Evolutionary conservation across 306 rosid genomes (phyloP), one percentile per base, ranked within the genome.

Genomic region (Corylus heterophylla): DNA sequence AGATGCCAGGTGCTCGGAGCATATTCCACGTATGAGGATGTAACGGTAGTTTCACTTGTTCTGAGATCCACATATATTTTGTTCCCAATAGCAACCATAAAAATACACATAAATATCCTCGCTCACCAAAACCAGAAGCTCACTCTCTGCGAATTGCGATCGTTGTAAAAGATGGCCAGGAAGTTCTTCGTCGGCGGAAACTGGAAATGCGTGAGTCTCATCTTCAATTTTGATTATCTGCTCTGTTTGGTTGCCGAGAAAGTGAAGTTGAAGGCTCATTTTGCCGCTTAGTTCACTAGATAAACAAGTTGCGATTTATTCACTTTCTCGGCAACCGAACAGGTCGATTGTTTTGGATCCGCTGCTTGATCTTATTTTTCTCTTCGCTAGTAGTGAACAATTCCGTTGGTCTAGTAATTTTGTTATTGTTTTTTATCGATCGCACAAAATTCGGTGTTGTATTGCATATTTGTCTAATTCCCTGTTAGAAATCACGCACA

Each of bases 151-250:
- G 54, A 44, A 2, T 22, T 74, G 49, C 62, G 61, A 79, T 82
- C 48, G 45, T 72, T 71, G 81, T 39, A 25, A 61, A 75, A 78
- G 20, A 87, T 87, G 90, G 84, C 75, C 48, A 76, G 90, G 82
- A 84, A 84, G 51, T 87, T 87, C 78, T 87, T 87, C 79, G 87
- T 87, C 54, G 90, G 90, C 72, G 90, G 90, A 42, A 87, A 87
- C 86, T 87, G 90, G 90, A 87, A 87, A 87, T 87, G 90, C 88
- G 90, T 87, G 72, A 78, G 88, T 78, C 3, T 80, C 74, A 29
- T 68, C 67, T 79, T 35, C 54, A 8, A 12, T 10, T 20, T 31
- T 5, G 71, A 68, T 44, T 14, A 13, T 10, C 14, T 39, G 6
- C 27, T 14, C 64, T 69, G 78, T 45, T 74, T 81, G 45, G 47